Percentiles rank a stretch among this genome's conserved stretches.
phyloP scores from a whole-genome alignment of 75 land plant genomes.

The Chamaecyparis obtusa region DNA sequence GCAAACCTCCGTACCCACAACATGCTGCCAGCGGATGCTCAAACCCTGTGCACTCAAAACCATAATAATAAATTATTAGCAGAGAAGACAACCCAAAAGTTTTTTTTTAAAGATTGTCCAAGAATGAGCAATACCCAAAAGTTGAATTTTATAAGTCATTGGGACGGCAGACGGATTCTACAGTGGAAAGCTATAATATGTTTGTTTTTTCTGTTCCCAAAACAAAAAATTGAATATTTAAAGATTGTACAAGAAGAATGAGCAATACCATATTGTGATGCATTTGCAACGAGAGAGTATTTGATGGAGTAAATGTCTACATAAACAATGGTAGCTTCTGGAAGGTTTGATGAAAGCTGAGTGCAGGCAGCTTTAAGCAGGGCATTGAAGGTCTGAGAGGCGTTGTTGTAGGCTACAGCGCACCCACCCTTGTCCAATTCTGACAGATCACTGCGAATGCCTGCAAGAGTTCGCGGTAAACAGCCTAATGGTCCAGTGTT shows the following conservation, averaged over 20 bases:
- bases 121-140: too few relatives aligned
- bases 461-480: slow-evolving; percentile 58
- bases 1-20: slow-evolving; percentile 77
- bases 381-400: slow-evolving; percentile 46
- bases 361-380: slow-evolving; percentile 27
- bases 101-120: too few relatives aligned
- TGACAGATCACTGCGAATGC: slow-evolving; percentile 24
- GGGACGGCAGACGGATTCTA: too few relatives aligned
- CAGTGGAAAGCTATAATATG: too few relatives aligned
- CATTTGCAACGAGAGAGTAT: slow-evolving; percentile 55
- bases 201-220: too few relatives aligned
- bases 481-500: slow-evolving; percentile 82
- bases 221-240: neutral
- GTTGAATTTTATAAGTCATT: too few relatives aligned
- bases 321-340: slow-evolving; percentile 46
- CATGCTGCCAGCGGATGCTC: slow-evolving; percentile 60
- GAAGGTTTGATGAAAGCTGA: slow-evolving; percentile 32
- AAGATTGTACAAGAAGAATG: neutral
- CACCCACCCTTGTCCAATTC: slow-evolving; percentile 56
- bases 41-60: slow-evolving; percentile 43
- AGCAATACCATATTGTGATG: slow-evolving; percentile 52
- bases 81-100: neutral
- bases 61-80: neutral
- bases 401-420: slow-evolving; percentile 41
- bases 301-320: slow-evolving; percentile 70